Base-by-base conservation (phyloP, 139 green algal genomes). In the Diplosphaera chodatii region DNA sequence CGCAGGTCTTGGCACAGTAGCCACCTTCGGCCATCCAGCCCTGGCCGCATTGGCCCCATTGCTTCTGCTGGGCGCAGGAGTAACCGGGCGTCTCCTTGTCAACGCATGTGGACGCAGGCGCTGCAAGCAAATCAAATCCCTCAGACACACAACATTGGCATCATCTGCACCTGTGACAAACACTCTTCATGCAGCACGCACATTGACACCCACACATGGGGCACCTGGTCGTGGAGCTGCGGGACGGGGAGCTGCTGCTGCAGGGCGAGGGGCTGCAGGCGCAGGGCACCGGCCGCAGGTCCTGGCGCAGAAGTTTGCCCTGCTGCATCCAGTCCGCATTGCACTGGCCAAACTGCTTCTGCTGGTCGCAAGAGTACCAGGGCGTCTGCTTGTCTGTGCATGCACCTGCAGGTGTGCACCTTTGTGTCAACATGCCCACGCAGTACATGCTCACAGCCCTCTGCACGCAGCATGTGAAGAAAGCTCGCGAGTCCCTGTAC, bases 231-330 rank as follows among this genome's bases (percentile, higher is more conserved):
- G n/a, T n/a, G 40, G 29, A 31, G 18, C 13, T 33, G 67, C 34
- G 63, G 32, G 32, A 32, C 34, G n/a, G n/a, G 25, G 34, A 23
- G 16, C 18, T 63, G 33, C 16, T 71, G 34, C 16, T 27, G 66
- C 56, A n/a, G 30, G 1, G 20, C 34, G n/a, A 20, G 25, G 34
- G 22, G 16, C 18, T 27, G 66, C 56, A n/a, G 30, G 1, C 4
- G 67, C 13, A 31, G 67, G 40, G 67, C 67, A 72, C 13, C 67
- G 67, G n/a, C 67, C 67, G 62, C 67, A 72, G 37, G 67, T 72
- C 23, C 18, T 63, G 28, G 62, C 40, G 23, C 67, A 72, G 27
- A 63, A 72, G 40, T 37, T 37, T n/a, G n/a, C n/a, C n/a, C n/a
- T n/a, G n/a, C 40, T 72, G 37, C 67, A 72, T 41, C 34, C 8